Evolutionary conservation across 306 rosid genomes (phyloP).

Genomic region (Castanopsis chinensis): DNA sequence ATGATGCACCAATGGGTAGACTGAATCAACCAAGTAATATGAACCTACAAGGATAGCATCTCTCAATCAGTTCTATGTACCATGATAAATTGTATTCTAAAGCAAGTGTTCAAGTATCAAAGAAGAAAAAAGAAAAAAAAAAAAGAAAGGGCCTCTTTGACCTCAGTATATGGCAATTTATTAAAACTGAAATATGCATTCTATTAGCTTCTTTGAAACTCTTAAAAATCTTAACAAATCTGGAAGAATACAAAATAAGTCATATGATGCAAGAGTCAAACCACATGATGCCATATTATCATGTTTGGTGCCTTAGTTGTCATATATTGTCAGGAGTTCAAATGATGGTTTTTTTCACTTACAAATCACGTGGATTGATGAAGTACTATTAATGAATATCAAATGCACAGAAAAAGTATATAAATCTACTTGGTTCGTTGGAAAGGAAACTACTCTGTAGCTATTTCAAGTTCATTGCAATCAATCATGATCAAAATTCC

Average conservation of each 20-base stretch:
- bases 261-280: not conserved
- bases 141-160: not conserved
- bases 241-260: not conserved
- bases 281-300: not conserved
- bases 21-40: too few relatives aligned
- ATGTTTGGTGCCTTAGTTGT: not conserved
- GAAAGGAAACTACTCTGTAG: not conserved
- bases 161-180: not conserved
- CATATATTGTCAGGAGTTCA: not conserved
- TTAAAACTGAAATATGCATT: too few relatives aligned
- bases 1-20: too few relatives aligned
- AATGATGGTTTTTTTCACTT: not conserved
- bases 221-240: not conserved
- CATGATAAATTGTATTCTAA: too few relatives aligned
- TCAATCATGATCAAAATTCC: not conserved
- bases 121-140: too few relatives aligned
- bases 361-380: not conserved
- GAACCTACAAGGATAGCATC: too few relatives aligned
- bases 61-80: too few relatives aligned
- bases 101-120: too few relatives aligned
- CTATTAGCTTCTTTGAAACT: not conserved
- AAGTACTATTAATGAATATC: not conserved
- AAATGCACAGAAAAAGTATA: not conserved
- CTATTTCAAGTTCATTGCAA: not conserved
- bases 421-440: not conserved